These are phyloP conservation scores for Lecanoromycetidae sp. DNA, from an alignment of 2,329 filamentous ascomycete genomes.

Conservation along the genomic window DNA sequence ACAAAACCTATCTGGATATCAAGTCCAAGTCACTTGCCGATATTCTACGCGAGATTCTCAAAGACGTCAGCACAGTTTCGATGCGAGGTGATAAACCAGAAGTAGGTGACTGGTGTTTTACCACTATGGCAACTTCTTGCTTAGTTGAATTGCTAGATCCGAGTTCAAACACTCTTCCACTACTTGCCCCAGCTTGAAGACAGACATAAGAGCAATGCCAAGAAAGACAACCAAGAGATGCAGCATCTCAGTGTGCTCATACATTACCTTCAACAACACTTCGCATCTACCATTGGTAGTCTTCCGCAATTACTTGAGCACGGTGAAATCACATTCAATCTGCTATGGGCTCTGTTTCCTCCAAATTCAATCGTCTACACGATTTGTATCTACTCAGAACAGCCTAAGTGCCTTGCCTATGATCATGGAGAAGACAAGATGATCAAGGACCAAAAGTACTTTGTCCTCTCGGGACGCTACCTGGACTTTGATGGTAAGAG, in stretches of 20 bases:
- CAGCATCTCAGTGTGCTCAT: slow-evolving; percentile 20
- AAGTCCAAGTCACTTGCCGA: slow-evolving; percentile 26
- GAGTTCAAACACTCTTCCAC: slow-evolving; percentile 9
- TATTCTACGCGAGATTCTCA: slow-evolving; percentile 23
- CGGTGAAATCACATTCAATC: slow-evolving; percentile 75
- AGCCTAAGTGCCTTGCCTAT: slow-evolving; percentile 16
- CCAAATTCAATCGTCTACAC: slow-evolving; percentile 69
- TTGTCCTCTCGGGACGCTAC: slow-evolving; percentile 38
- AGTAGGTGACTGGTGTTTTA: slow-evolving; percentile 18
- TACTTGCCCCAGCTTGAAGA: slow-evolving; percentile 8
- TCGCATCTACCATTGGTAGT: slow-evolving; percentile 19
- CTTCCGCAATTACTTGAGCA: slow-evolving; percentile 56
- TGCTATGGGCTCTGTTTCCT: slow-evolving; percentile 81
- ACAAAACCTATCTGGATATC: slow-evolving; percentile 23
- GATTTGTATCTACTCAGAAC: slow-evolving; percentile 27
- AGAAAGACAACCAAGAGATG: slow-evolving; percentile 1
- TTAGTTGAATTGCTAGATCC: slow-evolving; percentile 19
- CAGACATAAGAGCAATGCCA: slow-evolving; percentile 10
- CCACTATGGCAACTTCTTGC: slow-evolving; percentile 19
- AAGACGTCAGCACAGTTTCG: slow-evolving; percentile 24
- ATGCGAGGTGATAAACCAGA: slow-evolving; percentile 25
- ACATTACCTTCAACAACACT: slow-evolving; percentile 21
- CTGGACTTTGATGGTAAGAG: slow-evolving; percentile 79
- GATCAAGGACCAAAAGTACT: slow-evolving; percentile 10
- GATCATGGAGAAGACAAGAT: slow-evolving; percentile 12